Percentiles rank a stretch among this genome's conserved stretches.
Evolutionary conservation across 192 early-diverging fungal genomes (phyloP).

Genomic region (Entomortierella chlamydospora): DNA sequence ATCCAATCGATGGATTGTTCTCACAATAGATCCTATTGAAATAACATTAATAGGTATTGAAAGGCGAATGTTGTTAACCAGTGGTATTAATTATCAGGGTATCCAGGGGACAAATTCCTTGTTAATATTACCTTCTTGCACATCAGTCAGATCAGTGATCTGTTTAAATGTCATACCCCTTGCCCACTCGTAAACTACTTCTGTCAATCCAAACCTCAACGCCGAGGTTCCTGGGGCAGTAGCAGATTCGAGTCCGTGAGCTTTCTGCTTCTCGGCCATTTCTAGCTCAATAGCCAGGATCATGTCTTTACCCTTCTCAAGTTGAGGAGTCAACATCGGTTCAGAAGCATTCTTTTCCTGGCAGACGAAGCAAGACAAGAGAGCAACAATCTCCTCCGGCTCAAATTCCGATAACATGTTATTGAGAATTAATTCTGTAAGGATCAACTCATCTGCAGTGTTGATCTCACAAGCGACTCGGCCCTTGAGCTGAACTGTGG

Average conservation of each 20-base stretch:
- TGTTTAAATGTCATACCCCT: slow-evolving; percentile 90
- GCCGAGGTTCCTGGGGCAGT: slow-evolving; percentile 21
- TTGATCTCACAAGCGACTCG: slow-evolving; percentile 98
- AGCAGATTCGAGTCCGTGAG: slow-evolving; percentile 69
- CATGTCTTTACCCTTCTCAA: slow-evolving; percentile 71
- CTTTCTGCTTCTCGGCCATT: slow-evolving; percentile 79
- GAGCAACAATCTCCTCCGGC: slow-evolving; percentile 92
- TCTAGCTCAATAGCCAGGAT: slow-evolving; percentile 75
- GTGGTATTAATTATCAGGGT: background rate
- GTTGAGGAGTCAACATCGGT: slow-evolving; percentile 71
- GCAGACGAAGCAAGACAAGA: slow-evolving; percentile 95
- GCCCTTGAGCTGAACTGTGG: slow-evolving; percentile 94
- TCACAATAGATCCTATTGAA: slow-evolving; percentile 84
- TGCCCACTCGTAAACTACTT: slow-evolving; percentile 99
- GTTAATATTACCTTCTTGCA: slow-evolving; percentile 81
- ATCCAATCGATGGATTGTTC: slow-evolving; percentile 92
- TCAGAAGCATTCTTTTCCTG: slow-evolving; percentile 85
- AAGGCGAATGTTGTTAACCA: background rate
- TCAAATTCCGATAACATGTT: slow-evolving; percentile 92
- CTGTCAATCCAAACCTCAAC: slow-evolving; percentile 89
- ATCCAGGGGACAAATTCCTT: no score
- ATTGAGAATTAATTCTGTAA: slow-evolving; percentile 95
- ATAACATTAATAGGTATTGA: background rate
- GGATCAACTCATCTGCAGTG: slow-evolving; percentile 92
- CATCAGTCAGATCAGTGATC: slow-evolving; percentile 93